Percentiles rank a stretch among this genome's conserved stretches.
Evolutionary conservation across 1,284 basidiomycete species (phyloP).

Genomic region (Microstroma glucosiphilum): DNA sequence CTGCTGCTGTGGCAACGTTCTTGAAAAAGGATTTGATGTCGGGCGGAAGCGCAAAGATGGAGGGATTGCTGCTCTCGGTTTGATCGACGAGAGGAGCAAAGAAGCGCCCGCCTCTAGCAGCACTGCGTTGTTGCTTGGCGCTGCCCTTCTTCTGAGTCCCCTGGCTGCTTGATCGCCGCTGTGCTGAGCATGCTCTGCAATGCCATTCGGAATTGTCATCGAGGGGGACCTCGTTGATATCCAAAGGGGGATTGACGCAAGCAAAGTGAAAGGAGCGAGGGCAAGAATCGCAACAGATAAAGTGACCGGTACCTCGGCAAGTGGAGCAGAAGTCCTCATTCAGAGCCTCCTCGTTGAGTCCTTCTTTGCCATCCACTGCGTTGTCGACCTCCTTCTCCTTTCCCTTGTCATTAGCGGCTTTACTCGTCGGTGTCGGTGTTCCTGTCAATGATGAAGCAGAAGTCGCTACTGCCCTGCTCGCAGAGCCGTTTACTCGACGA

Average conservation of each 20-base stretch:
- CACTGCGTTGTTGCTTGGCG: not conserved
- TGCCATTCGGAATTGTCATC: constrained; percentile 75
- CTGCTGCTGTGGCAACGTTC: constrained; percentile 55
- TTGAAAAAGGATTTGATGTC: constrained; percentile 80
- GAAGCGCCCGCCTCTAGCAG: constrained; percentile 11
- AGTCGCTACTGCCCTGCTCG: too few species aligned
- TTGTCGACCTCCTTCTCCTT: constrained; percentile 1
- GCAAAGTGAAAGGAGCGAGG: constrained; percentile 90
- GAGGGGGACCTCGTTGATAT: constrained; percentile 68
- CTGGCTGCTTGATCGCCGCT: constrained; percentile 6
- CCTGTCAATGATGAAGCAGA: too few species aligned
- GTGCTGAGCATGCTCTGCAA: constrained; percentile 66
- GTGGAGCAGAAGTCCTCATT: constrained; percentile 94
- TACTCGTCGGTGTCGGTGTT: too few species aligned
- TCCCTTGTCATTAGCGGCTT: not conserved
- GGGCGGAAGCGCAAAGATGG: constrained; percentile 80
- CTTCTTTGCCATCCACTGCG: not conserved
- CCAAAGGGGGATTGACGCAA: constrained; percentile 91
- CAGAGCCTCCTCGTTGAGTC: constrained; percentile 54
- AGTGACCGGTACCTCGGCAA: constrained; percentile 70
- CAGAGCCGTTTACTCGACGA: too few species aligned
- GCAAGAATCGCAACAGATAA: constrained; percentile 83
- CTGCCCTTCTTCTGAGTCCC: not conserved
- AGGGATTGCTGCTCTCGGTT: constrained; percentile 62
- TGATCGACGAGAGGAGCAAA: constrained; percentile 62